Evolutionary conservation across 1,139 yeast genomes (phyloP).

Genomic region (Pneumocystis jirovecii): DNA sequence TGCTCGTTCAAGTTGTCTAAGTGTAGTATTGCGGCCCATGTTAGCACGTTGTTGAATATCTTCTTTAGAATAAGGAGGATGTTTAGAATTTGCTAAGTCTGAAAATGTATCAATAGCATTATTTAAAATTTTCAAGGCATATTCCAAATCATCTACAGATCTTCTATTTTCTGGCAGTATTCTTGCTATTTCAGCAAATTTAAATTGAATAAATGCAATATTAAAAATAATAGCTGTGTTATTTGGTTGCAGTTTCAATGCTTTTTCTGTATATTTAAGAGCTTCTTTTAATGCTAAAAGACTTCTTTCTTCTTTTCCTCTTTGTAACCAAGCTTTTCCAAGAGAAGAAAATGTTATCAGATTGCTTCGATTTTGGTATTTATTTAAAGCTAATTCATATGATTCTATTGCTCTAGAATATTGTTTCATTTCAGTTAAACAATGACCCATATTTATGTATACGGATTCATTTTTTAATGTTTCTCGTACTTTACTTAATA

Average conservation of each 20-base stretch:
- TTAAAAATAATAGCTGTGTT: conserved; percentile 51
- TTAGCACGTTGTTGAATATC: conserved; percentile 75
- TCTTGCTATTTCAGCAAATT: conserved; percentile 68
- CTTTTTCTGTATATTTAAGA: conserved; percentile 39
- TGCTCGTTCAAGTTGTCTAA: conserved; percentile 54
- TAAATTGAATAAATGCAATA: conserved; percentile 71
- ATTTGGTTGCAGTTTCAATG: conserved; percentile 20
- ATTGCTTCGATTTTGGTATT: conserved; percentile 53
- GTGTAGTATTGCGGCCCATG: conserved; percentile 64
- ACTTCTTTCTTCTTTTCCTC: conserved; percentile 60
- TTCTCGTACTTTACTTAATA: conserved; percentile 79
- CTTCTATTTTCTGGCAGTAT: conserved; percentile 49
- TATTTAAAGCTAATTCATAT: conserved; percentile 6
- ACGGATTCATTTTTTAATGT: conserved; percentile 73
- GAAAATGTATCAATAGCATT: conserved; percentile 49
- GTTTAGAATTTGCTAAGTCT: conserved; percentile 41
- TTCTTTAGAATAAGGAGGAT: conserved; percentile 60
- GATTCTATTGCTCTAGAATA: conserved; percentile 69
- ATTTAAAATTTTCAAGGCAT: conserved; percentile 43
- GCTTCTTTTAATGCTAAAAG: conserved; percentile 46
- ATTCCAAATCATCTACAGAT: conserved; percentile 44
- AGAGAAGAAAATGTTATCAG: conserved; percentile 55
- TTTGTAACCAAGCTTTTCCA: conserved; percentile 80
- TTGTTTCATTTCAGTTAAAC: conserved; percentile 66
- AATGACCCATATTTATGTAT: conserved; percentile 78